These are phyloP conservation scores for Phytophthora idaei DNA, from an alignment of 352 stramenopile genomes.

Conservation along the genomic window DNA sequence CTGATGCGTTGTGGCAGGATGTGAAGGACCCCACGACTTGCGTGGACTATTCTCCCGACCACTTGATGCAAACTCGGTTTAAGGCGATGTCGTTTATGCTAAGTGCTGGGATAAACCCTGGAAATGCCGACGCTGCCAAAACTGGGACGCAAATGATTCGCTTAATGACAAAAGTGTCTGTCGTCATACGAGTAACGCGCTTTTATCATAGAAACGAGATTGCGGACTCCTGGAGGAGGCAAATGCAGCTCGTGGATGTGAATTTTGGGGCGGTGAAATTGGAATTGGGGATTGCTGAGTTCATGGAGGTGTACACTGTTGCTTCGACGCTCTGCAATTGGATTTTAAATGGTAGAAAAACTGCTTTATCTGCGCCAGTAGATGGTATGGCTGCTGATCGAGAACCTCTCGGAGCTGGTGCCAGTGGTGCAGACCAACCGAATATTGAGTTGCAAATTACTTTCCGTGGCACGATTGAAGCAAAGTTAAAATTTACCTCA, in stretches of 20 bases:
- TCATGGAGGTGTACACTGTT: slow-evolving; percentile 41
- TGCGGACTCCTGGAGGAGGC: slow-evolving; percentile 47
- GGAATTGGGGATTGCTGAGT: slow-evolving; percentile 46
- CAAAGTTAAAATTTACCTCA: slow-evolving; percentile 46
- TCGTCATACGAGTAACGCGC: slow-evolving; percentile 57
- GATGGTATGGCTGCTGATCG: slow-evolving; percentile 29
- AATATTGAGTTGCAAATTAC: slow-evolving; percentile 67
- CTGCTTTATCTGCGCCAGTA: slow-evolving; percentile 12
- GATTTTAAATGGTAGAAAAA: slow-evolving; percentile 25
- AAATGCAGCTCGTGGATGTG: slow-evolving; percentile 66
- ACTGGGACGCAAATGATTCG: neutral
- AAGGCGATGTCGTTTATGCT: slow-evolving; percentile 64
- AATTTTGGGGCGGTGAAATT: slow-evolving; percentile 55
- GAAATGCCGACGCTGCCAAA: neutral
- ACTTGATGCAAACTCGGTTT: slow-evolving; percentile 68
- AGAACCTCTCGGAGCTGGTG: neutral
- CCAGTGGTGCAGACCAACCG: slow-evolving; percentile 2
- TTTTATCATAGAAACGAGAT: slow-evolving; percentile 56
- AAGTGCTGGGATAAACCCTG: slow-evolving; percentile 40
- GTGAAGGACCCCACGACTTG: slow-evolving; percentile 61
- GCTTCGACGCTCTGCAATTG: slow-evolving; percentile 28
- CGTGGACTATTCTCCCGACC: slow-evolving; percentile 64
- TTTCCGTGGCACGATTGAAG: slow-evolving; percentile 51
- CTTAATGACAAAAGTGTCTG: slow-evolving; percentile 50
- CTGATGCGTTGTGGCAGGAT: slow-evolving; percentile 70